phyloP scores from a whole-genome alignment of 768 basidiomycete species.

The Aureoboletus auriporus region DNA sequence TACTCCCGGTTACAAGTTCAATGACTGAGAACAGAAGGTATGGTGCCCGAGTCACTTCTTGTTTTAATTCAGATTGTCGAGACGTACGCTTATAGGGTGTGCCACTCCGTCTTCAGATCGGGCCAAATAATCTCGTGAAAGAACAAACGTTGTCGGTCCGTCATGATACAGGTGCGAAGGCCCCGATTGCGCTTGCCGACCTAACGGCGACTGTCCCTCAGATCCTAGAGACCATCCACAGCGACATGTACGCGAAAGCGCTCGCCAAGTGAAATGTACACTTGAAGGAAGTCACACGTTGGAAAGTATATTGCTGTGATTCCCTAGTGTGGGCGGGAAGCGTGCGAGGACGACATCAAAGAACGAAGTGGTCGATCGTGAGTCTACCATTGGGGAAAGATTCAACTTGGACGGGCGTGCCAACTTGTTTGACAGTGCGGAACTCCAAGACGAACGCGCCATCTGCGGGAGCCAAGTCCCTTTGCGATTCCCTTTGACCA shows the following conservation, averaged over 20 bases:
- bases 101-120: slow-evolving; percentile 94
- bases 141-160: slow-evolving; percentile 80
- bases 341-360: slow-evolving; percentile 98
- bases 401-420: too few relatives aligned
- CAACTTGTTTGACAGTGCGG: slow-evolving; percentile 46
- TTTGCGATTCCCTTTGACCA: slow-evolving; percentile 97
- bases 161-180: slow-evolving; percentile 66
- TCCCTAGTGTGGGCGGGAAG: slow-evolving; percentile 94
- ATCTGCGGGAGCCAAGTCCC: slow-evolving; percentile 94
- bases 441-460: slow-evolving; percentile 93
- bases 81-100: slow-evolving; percentile 60
- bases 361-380: slow-evolving; percentile 85
- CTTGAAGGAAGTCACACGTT: slow-evolving; percentile 70
- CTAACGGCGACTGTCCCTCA: slow-evolving; percentile 47
- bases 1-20: slow-evolving; percentile 98
- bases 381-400: slow-evolving; percentile 13
- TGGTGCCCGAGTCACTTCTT: slow-evolving; percentile 5
- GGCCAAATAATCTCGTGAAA: slow-evolving; percentile 86
- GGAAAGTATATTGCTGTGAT: slow-evolving; percentile 90
- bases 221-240: slow-evolving; percentile 83
- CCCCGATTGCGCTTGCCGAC: slow-evolving; percentile 47
- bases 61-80: neutral
- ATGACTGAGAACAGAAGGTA: slow-evolving; percentile 98
- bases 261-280: slow-evolving; percentile 67
- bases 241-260: slow-evolving; percentile 82